phyloP scores from a whole-genome alignment of 345 rosid species.

The Citrus reticulata region DNA sequence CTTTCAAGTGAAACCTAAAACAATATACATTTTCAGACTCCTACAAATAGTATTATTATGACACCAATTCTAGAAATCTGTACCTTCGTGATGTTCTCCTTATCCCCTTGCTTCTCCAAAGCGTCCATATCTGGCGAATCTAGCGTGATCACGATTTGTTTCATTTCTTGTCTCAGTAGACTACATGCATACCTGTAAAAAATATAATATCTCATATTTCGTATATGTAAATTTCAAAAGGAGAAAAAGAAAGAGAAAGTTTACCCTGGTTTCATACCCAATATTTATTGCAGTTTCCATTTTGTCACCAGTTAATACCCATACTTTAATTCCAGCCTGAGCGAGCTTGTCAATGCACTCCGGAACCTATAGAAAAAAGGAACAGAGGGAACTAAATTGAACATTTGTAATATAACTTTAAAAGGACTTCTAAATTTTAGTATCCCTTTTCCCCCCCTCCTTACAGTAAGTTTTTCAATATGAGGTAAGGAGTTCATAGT shows the following conservation, averaged over 20 bases:
- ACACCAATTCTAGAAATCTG: conserved; percentile 1
- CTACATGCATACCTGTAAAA: conserved; percentile 72
- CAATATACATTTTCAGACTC: conserved; percentile 10
- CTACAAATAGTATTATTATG: neutral
- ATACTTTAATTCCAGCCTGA: conserved; percentile 68
- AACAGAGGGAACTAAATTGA: conserved; percentile 3
- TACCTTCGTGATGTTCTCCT: conserved; percentile 54
- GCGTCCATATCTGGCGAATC: conserved; percentile 59
- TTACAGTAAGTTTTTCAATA: neutral
- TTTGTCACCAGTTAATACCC: conserved; percentile 94
- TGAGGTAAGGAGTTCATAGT: neutral
- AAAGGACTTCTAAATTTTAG: neutral
- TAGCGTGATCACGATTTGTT: conserved; percentile 53
- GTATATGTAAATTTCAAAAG: conserved; percentile 5
- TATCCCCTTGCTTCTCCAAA: conserved; percentile 59
- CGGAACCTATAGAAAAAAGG: conserved; percentile 51
- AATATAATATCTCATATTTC: conserved; percentile 5
- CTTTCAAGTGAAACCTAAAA: conserved; percentile 59
- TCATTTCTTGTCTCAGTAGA: conserved; percentile 75
- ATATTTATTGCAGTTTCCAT: conserved; percentile 90
- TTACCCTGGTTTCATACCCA: conserved; percentile 45
- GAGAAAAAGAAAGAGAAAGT: neutral
- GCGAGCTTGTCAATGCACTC: conserved; percentile 74
- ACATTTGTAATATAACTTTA: conserved; percentile 3
- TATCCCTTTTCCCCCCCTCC: neutral